A percentile compares a stretch with the other conserved stretches of the same genome.
Conservation (phyloP, 345 rosid genomes). For the Eutrema heterophyllum region DNA sequence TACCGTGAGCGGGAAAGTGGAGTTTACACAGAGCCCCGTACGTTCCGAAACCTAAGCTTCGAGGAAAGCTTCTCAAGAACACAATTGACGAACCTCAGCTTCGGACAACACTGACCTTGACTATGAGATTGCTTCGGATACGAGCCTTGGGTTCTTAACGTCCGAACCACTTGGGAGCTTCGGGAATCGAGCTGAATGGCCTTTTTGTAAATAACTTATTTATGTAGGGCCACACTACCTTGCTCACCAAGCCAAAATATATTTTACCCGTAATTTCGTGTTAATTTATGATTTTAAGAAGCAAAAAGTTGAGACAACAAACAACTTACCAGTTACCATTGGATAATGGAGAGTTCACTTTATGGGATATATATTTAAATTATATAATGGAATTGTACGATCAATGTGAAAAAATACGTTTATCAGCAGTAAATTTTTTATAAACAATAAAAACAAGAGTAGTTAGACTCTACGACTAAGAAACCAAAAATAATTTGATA, state of each 20-base stretch:
- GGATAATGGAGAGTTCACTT: neutral
- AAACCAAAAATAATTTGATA: no score
- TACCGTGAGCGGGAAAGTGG: constrained; percentile 42
- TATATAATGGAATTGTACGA: neutral
- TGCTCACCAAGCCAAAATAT: constrained; percentile 48
- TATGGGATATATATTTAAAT: neutral
- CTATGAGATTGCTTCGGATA: constrained; percentile 21
- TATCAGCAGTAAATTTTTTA: neutral
- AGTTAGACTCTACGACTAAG: no score
- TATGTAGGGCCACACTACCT: constrained; percentile 27
- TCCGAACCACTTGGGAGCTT: constrained; percentile 21
- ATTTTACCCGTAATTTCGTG: neutral
- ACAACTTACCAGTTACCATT: neutral
- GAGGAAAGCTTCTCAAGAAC: constrained; percentile 18
- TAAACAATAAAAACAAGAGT: neutral
- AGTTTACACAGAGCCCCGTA: constrained; percentile 22
- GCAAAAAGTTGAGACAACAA: neutral
- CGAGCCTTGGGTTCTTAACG: constrained; percentile 24
- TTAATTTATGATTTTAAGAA: neutral
- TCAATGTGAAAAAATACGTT: neutral
- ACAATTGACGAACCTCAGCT: constrained; percentile 1
- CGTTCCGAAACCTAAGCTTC: constrained; percentile 31
- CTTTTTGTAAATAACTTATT: constrained; percentile 20
- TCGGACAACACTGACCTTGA: constrained; percentile 32
- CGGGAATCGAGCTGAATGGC: constrained; percentile 33